Evolutionary conservation across 2,329 filamentous ascomycete species (phyloP).

Genomic region (Leptosphaerulina australis): DNA sequence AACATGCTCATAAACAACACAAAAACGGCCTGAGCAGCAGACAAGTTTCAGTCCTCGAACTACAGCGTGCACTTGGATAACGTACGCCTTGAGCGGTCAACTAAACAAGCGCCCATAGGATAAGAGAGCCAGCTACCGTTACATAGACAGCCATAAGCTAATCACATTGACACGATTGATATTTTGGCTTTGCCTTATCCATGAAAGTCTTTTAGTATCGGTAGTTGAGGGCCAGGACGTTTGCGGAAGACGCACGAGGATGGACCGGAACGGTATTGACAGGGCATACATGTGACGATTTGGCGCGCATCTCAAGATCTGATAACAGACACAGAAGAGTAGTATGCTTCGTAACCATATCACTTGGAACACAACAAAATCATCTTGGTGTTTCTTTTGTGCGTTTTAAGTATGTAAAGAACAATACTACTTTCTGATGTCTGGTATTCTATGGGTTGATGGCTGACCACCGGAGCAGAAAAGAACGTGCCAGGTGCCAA

Average conservation of each 20-base stretch:
- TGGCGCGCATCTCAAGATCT: constrained; percentile 13
- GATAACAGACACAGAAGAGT: not conserved
- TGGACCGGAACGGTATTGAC: constrained; percentile 8
- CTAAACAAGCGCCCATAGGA: too few relatives aligned
- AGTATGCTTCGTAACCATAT: not conserved
- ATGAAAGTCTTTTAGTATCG: too few relatives aligned
- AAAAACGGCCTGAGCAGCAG: too few relatives aligned
- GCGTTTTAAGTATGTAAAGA: not conserved
- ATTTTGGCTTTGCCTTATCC: too few relatives aligned
- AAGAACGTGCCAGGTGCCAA: constrained; percentile 2
- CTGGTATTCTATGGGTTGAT: constrained; percentile 5
- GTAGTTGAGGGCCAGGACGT: constrained; percentile 1
- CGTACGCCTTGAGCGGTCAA: too few relatives aligned
- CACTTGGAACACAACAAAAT: not conserved
- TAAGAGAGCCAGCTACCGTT: too few relatives aligned
- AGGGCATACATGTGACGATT: constrained; percentile 14
- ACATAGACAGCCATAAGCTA: too few relatives aligned
- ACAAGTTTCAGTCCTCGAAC: too few relatives aligned
- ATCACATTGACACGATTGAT: not conserved
- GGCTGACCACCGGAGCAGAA: constrained; percentile 13
- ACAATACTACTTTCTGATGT: not conserved
- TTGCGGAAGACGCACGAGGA: constrained; percentile 18
- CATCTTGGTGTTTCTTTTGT: not conserved
- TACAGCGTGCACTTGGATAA: too few relatives aligned
- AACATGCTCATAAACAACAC: too few relatives aligned